A percentile compares a stretch with the other conserved stretches of the same genome.
These are phyloP conservation scores for Kalmanozyma brasiliensis DNA, from an alignment of 1,284 basidiomycete genomes.

Conservation along the genomic window DNA sequence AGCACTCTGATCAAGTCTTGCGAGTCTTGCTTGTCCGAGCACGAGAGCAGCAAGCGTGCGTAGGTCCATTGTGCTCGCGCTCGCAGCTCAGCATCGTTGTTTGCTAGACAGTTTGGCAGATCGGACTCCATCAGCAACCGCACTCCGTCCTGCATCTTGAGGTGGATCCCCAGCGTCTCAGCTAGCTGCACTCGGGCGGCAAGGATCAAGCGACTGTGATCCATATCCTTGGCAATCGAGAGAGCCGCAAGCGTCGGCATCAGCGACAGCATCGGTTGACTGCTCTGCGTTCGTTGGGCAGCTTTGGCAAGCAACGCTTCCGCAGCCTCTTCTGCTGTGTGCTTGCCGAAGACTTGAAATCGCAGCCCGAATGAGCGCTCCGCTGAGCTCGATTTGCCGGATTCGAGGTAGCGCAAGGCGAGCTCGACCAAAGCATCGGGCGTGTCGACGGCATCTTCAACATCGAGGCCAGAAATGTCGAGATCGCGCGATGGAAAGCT, in stretches of 20 bases:
- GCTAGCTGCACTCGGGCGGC: slow-evolving; percentile 25
- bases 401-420: slow-evolving; percentile 32
- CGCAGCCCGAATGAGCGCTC: slow-evolving; percentile 17
- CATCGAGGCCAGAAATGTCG: slow-evolving; percentile 6
- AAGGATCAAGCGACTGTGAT: slow-evolving; percentile 26
- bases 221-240: slow-evolving; percentile 38
- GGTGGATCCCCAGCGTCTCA: slow-evolving; percentile 34
- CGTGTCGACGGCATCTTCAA: slow-evolving; percentile 38
- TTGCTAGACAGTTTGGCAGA: slow-evolving; percentile 25
- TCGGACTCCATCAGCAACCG: slow-evolving; percentile 29
- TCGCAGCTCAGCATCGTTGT: slow-evolving; percentile 31
- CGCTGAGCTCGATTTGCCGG: slow-evolving; percentile 12
- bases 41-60: slow-evolving; percentile 33
- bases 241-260: slow-evolving; percentile 34
- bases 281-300: slow-evolving; percentile 10
- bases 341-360: slow-evolving; percentile 19
- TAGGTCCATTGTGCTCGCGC: slow-evolving; percentile 39
- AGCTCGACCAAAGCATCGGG: slow-evolving; percentile 29
- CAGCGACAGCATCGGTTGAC: slow-evolving; percentile 26
- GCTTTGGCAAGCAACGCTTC: slow-evolving; percentile 33
- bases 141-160: slow-evolving; percentile 31
- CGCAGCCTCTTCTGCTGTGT: slow-evolving; percentile 26
- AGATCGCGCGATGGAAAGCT: slow-evolving; percentile 5
- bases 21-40: slow-evolving; percentile 15
- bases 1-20: slow-evolving; percentile 18